phyloP scores from a whole-genome alignment of 805 yeast species.

The Wickerhamomyces chambardii region DNA sequence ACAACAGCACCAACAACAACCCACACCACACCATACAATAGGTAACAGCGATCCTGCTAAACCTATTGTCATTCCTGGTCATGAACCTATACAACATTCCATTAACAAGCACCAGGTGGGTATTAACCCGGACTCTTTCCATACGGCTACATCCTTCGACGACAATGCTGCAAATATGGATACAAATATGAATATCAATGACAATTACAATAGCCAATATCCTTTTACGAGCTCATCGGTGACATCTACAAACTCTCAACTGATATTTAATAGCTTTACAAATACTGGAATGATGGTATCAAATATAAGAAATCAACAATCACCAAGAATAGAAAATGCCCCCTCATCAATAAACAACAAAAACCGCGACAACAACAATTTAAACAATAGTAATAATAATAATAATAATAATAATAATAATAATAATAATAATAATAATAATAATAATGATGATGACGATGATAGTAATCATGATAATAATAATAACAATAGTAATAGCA shows the following conservation, averaged over 20 bases:
- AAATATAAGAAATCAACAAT: neutral
- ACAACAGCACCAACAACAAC: neutral
- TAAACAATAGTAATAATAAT: too few relatives aligned
- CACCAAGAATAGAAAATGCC: neutral
- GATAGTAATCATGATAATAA: too few relatives aligned
- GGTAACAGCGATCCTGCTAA: slow-evolving; percentile 12
- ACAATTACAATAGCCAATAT: slow-evolving; percentile 12
- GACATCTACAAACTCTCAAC: slow-evolving; percentile 14
- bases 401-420: too few relatives aligned
- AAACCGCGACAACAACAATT: too few relatives aligned
- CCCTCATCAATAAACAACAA: neutral
- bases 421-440: too few relatives aligned
- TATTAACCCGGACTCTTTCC: slow-evolving; percentile 19
- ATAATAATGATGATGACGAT: too few relatives aligned
- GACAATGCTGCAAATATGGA: neutral
- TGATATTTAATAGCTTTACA: neutral
- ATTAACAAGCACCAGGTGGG: slow-evolving; percentile 4
- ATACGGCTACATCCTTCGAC: slow-evolving; percentile 16
- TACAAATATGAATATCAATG: slow-evolving; percentile 6
- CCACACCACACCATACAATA: neutral
- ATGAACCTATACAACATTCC: slow-evolving; percentile 7
- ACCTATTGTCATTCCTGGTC: slow-evolving; percentile 22
- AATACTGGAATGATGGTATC: slow-evolving; percentile 5
- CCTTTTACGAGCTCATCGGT: slow-evolving; percentile 12
- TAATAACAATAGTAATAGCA: too few relatives aligned